Evolutionary conservation across 169 alveolate species (phyloP).

Genomic region (Eimeria maxima): DNA sequence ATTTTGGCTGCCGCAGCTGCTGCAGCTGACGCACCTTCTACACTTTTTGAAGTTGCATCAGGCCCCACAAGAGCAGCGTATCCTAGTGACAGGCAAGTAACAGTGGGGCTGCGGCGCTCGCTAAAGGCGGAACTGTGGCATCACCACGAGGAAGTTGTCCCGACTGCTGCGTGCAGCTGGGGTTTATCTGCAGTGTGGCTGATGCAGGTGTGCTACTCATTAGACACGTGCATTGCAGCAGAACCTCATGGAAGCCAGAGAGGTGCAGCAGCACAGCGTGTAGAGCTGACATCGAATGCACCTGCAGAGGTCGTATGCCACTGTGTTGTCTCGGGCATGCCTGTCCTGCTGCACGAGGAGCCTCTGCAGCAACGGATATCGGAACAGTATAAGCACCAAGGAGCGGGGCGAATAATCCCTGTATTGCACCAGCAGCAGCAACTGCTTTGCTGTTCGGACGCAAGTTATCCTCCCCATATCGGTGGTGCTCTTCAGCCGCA

Average conservation of each 20-base stretch:
- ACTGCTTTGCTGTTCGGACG: conserved; percentile 52
- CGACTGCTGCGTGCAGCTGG: conserved; percentile 48
- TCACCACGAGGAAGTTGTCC: background rate
- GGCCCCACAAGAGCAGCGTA: background rate
- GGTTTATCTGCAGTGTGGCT: conserved; percentile 22
- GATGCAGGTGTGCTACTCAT: conserved; percentile 13
- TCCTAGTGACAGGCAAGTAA: background rate
- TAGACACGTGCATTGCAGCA: background rate
- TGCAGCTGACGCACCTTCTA: conserved; percentile 12
- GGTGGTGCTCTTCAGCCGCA: background rate
- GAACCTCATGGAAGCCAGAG: background rate
- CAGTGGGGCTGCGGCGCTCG: conserved; percentile 5
- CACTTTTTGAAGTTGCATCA: background rate
- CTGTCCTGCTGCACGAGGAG: conserved; percentile 16
- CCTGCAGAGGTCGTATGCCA: background rate
- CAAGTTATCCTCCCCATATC: background rate
- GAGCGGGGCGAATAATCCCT: background rate
- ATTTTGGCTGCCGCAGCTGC: background rate
- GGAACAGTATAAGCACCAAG: background rate
- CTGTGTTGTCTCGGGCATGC: conserved; percentile 36
- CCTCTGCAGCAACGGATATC: background rate
- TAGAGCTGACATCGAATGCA: background rate
- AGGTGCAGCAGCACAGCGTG: background rate
- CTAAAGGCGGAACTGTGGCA: background rate
- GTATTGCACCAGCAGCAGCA: conserved; percentile 35